Conservation (phyloP, 2,329 filamentous ascomycete species). For the Xylaria sp. region DNA sequence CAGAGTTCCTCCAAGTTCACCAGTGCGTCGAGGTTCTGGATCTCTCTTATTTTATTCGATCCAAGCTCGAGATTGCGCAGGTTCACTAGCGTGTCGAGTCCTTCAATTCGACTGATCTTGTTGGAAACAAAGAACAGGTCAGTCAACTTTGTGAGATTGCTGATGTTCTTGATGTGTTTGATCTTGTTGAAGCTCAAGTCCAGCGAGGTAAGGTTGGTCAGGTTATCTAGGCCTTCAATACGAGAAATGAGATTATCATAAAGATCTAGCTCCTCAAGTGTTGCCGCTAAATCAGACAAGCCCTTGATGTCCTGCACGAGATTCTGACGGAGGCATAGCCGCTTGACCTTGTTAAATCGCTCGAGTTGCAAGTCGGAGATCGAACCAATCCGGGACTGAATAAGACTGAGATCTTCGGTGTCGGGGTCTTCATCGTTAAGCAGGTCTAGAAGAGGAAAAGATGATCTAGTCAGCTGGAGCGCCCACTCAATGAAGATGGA, state of each 20-base stretch:
- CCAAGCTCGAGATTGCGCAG: slow-evolving; percentile 89
- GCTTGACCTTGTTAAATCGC: slow-evolving; percentile 79
- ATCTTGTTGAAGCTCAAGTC: slow-evolving; percentile 99
- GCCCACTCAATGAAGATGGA: slow-evolving; percentile 20
- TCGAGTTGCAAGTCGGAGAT: slow-evolving; percentile 83
- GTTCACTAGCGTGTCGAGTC: slow-evolving; percentile 77
- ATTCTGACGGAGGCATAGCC: slow-evolving; percentile 93
- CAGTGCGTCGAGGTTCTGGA: slow-evolving; percentile 84
- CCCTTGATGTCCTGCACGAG: slow-evolving; percentile 83
- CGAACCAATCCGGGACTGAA: slow-evolving; percentile 85
- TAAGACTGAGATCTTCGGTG: slow-evolving; percentile 83
- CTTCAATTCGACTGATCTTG: slow-evolving; percentile 89
- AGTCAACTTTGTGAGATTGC: slow-evolving; percentile 78
- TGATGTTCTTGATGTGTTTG: slow-evolving; percentile 93
- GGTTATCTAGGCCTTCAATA: slow-evolving; percentile 82
- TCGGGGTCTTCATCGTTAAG: slow-evolving; percentile 70
- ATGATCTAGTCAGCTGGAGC: slow-evolving; percentile 33
- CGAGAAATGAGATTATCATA: slow-evolving; percentile 97
- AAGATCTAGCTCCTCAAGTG: slow-evolving; percentile 85
- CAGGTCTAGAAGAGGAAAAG: slow-evolving; percentile 58
- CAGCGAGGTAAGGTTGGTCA: slow-evolving; percentile 79
- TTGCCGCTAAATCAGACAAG: slow-evolving; percentile 71
- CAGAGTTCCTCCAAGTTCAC: slow-evolving; percentile 87
- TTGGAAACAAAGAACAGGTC: slow-evolving; percentile 96
- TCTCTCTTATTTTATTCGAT: slow-evolving; percentile 89